Base-by-base conservation (phyloP, 2,329 filamentous ascomycete genomes). In the Pyricularia grisea region DNA sequence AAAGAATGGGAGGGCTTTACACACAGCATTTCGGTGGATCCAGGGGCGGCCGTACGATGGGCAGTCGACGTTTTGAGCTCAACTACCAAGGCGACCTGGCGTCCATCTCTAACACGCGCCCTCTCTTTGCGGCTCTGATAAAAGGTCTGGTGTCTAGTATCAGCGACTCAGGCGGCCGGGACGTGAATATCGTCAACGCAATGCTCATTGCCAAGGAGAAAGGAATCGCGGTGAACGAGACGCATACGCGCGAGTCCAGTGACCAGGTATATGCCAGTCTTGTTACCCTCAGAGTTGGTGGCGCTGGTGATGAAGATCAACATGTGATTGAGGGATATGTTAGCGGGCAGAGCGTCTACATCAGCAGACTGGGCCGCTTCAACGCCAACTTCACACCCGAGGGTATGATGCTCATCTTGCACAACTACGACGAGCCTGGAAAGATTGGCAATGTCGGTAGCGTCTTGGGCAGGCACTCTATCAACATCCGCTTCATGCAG, bases 161-260 rank as follows among this genome's bases (percentile, higher is more conserved):
- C 72, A 90, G 87, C 69, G 87, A 88, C 69, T 81, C 84, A 0
- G 88, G 90, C 55, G 88, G 85, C 0, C 77, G 87, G 14, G 89
- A 91, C 74, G 89, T 94, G 73, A 94, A 94, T 79, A 93, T 95
- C 70, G 92, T 95, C 73, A 94, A 95, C 74, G 92, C 92, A 0
- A 85, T 88, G 63, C 81, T 93, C 30, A 86, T 94, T 17, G 91
- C 92, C 25, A 89, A 88, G 72, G 90, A 93, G 73, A 91, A 91
- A 73, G 92, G 91, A 2, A 90, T 95, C 71, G 84, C 90, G 64
- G 88, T 95, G 75, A 92, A 89, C 75, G 92, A 94, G 79, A 88
- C 88, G 55, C 88, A 89, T 71, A 86, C 84, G 2, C 84, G 88
- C 9, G 87, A 90, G 25, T 81, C 83, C 0, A 83, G 86, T n/a